phyloP scores from a whole-genome alignment of 1,284 basidiomycete species.

The Megacollybia platyphylla region DNA sequence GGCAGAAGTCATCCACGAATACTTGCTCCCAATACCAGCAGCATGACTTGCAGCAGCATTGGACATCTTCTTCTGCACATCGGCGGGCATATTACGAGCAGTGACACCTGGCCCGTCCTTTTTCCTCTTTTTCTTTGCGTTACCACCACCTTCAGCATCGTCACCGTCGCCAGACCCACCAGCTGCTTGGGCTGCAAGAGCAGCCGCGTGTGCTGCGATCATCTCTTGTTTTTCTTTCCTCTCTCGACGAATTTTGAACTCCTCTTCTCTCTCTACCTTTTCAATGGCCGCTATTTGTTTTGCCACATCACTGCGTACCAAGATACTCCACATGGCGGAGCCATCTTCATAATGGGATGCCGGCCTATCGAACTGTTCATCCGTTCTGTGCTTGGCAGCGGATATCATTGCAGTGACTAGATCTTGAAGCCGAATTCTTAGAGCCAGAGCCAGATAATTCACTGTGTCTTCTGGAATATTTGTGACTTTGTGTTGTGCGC shows the following conservation, averaged over 20 bases:
- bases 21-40: conserved; percentile 69
- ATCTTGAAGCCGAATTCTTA: conserved; percentile 63
- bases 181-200: conserved; percentile 41
- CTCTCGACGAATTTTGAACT: conserved; percentile 57
- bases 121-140: conserved; percentile 33
- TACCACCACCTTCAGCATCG: conserved; percentile 15
- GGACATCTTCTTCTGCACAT: conserved; percentile 80
- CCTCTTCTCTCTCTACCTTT: conserved; percentile 70
- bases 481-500: conserved; percentile 48
- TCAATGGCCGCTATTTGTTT: conserved; percentile 68
- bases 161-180: conserved; percentile 12
- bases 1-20: conserved; percentile 74
- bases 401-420: conserved; percentile 59
- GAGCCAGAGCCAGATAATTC: conserved; percentile 67
- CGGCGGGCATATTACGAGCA: conserved; percentile 78
- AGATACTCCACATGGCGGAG: conserved; percentile 66
- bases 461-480: conserved; percentile 60
- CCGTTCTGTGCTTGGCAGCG: conserved; percentile 60
- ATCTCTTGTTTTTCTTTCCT: conserved; percentile 63
- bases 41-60: conserved; percentile 81
- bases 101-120: conserved; percentile 75
- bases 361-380: conserved; percentile 57
- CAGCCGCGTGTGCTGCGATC: conserved; percentile 50
- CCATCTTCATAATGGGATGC: conserved; percentile 51
- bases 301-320: conserved; percentile 59